Percentiles rank a stretch among this genome's conserved stretches.
Conservation (phyloP, 2,329 filamentous ascomycete species). For the Aspergillus sp. region DNA sequence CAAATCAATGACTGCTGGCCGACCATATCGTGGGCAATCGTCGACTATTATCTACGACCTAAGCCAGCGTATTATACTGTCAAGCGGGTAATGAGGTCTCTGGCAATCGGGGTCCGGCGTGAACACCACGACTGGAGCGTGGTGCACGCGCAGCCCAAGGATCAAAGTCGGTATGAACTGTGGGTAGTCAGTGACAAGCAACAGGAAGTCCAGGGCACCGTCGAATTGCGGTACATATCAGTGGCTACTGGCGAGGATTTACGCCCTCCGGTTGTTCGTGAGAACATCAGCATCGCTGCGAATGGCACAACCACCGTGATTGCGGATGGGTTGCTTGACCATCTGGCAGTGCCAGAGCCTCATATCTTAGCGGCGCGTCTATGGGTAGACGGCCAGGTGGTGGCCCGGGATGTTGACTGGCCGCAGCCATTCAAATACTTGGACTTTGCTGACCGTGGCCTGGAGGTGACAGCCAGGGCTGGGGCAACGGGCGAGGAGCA, state of each 20-base stretch:
- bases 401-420: constrained; percentile 60
- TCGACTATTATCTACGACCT: constrained; percentile 62
- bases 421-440: constrained; percentile 62
- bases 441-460: constrained; percentile 52
- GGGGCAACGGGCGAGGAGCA: constrained; percentile 26
- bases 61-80: constrained; percentile 64
- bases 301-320: constrained; percentile 56
- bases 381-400: constrained; percentile 52
- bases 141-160: constrained; percentile 56
- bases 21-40: constrained; percentile 62
- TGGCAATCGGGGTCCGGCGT: constrained; percentile 58
- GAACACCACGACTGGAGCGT: constrained; percentile 62
- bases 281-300: constrained; percentile 48
- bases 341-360: constrained; percentile 46
- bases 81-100: constrained; percentile 55
- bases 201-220: constrained; percentile 27
- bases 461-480: constrained; percentile 43
- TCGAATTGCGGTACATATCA: constrained; percentile 53
- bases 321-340: constrained; percentile 53
- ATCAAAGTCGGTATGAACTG: constrained; percentile 52
- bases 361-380: constrained; percentile 54
- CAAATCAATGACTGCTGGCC: constrained; percentile 57
- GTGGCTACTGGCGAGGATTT: constrained; percentile 56
- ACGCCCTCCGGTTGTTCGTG: constrained; percentile 49
- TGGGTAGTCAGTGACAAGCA: constrained; percentile 56